These are phyloP conservation scores for Gossypium raimondii DNA, from an alignment of 345 rosid species.

Conservation along the genomic window DNA sequence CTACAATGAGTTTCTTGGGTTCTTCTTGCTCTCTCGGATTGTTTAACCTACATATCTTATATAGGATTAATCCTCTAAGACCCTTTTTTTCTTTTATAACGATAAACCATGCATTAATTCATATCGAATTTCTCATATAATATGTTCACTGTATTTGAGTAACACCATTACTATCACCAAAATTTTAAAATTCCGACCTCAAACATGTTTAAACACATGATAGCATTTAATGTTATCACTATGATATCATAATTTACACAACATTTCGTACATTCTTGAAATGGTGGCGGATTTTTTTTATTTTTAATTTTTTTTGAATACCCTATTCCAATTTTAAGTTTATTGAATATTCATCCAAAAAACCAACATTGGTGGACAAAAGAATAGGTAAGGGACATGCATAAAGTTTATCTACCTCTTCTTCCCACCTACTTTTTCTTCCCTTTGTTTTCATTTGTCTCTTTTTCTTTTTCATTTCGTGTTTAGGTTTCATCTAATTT, in stretches of 20 bases:
- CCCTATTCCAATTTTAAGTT: not conserved
- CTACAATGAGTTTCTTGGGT: not conserved
- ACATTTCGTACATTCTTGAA: not conserved
- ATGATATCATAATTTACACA: too few species aligned
- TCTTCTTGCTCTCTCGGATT: not conserved
- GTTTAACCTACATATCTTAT: too few species aligned
- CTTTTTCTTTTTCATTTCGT: not conserved
- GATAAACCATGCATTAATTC: too few species aligned
- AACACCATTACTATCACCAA: too few species aligned
- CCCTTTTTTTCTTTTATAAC: too few species aligned
- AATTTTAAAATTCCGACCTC: too few species aligned
- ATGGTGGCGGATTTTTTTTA: not conserved
- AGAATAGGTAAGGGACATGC: constrained; percentile 11
- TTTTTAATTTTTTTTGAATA: not conserved
- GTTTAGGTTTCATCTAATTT: not conserved
- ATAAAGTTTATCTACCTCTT: constrained; percentile 14
- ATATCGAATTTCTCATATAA: too few species aligned
- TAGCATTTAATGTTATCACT: too few species aligned
- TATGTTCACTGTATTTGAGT: too few species aligned
- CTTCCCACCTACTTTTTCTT: constrained; percentile 14
- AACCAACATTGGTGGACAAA: constrained; percentile 17
- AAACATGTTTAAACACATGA: too few species aligned
- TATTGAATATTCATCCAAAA: not conserved
- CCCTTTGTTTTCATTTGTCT: not conserved
- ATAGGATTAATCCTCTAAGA: too few species aligned